These are phyloP conservation scores for Solanum medicagineum DNA, from an alignment of 257 asterid species.

Conservation along the genomic window DNA sequence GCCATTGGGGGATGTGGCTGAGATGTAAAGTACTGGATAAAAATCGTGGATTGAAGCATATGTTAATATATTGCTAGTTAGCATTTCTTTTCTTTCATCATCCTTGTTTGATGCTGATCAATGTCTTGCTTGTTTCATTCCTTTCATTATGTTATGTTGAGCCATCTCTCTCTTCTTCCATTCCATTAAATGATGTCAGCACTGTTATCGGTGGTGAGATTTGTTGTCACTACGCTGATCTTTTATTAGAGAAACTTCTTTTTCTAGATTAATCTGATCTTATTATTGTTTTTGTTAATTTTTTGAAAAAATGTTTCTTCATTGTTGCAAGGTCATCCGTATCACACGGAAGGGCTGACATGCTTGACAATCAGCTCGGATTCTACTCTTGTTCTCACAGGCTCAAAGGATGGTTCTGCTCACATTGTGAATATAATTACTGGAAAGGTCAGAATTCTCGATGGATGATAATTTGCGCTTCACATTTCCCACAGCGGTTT, in stretches of 20 bases:
- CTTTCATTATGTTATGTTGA: not conserved
- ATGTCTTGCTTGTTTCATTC: not conserved
- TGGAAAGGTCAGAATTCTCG: slow-evolving; percentile 41
- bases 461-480: not conserved
- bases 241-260: not conserved
- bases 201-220: not conserved
- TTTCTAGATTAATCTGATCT: not conserved
- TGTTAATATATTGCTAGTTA: not conserved
- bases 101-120: not conserved
- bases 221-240: not conserved
- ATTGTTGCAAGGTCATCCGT: slow-evolving; percentile 48
- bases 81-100: not conserved
- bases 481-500: not conserved
- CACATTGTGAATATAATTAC: slow-evolving; percentile 64
- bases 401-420: slow-evolving; percentile 65
- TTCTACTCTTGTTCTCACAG: slow-evolving; percentile 70
- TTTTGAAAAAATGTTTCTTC: not conserved
- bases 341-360: slow-evolving; percentile 74
- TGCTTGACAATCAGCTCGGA: slow-evolving; percentile 74
- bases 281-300: not conserved
- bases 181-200: not conserved
- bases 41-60: not conserved
- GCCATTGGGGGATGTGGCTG: not conserved
- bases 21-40: not conserved
- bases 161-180: not conserved